These are phyloP conservation scores for Canna indica DNA, from an alignment of 176 grass and related monocot species.

Conservation along the genomic window DNA sequence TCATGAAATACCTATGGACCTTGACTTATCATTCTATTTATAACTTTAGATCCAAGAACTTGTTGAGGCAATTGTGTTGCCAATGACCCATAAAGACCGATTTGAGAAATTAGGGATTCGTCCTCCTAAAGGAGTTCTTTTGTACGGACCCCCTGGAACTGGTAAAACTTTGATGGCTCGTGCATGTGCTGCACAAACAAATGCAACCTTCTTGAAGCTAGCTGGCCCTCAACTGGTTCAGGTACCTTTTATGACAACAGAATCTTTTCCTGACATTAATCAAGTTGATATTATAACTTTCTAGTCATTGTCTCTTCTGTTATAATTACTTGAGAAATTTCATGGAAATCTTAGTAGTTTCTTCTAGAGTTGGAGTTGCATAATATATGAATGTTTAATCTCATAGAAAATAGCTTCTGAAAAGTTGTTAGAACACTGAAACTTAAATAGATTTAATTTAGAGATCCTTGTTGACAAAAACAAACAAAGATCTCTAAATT, in stretches of 20 bases:
- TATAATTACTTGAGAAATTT: too few species aligned
- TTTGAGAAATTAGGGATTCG: slow-evolving; percentile 88
- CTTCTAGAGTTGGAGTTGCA: not conserved
- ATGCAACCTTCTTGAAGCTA: slow-evolving; percentile 86
- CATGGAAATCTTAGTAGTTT: not conserved
- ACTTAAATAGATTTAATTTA: not conserved
- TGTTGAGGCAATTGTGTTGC: slow-evolving; percentile 75
- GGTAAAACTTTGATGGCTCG: slow-evolving; percentile 94
- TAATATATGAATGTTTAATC: not conserved
- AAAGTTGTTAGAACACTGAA: not conserved
- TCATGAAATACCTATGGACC: not conserved
- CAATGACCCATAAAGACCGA: slow-evolving; percentile 76
- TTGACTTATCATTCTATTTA: not conserved
- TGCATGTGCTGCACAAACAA: slow-evolving; percentile 89
- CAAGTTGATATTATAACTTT: not conserved
- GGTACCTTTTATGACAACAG: slow-evolving; percentile 20
- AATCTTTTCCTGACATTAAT: not conserved
- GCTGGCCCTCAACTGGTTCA: slow-evolving; percentile 81
- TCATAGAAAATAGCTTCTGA: not conserved
- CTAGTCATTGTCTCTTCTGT: not conserved
- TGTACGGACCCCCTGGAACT: slow-evolving; percentile 89
- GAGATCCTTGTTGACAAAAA: too few species aligned
- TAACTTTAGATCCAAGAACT: slow-evolving; percentile 74
- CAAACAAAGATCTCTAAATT: too few species aligned
- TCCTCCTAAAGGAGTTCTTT: slow-evolving; percentile 85